phyloP scores from a whole-genome alignment of 441 rosid genomes.

The Pelargonium myrrhifolium region DNA sequence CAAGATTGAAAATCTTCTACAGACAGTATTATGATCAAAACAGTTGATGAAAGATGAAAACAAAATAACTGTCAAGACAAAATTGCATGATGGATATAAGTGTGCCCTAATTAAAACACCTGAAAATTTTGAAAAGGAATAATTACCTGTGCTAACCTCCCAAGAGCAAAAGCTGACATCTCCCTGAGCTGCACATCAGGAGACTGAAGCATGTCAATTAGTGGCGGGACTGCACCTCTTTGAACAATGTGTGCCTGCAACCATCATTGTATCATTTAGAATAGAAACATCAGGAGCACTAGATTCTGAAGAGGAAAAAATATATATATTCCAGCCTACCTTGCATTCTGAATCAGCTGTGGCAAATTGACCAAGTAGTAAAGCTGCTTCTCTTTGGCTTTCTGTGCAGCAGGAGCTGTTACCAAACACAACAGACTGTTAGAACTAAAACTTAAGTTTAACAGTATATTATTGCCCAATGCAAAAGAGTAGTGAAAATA shows the following conservation, averaged over 20 bases:
- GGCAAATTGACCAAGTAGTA: constrained; percentile 69
- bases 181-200: constrained; percentile 57
- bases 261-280: constrained; percentile 6
- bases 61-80: too few species aligned
- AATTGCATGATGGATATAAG: too few species aligned
- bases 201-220: constrained; percentile 55
- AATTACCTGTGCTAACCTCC: constrained; percentile 65
- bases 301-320: constrained; percentile 5
- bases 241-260: constrained; percentile 69
- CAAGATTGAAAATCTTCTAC: too few species aligned
- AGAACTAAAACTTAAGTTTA: not conserved
- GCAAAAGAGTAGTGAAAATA: not conserved
- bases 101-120: too few species aligned
- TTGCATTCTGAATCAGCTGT: constrained; percentile 69
- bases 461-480: not conserved
- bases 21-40: too few species aligned
- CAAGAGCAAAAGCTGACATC: constrained; percentile 72
- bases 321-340: constrained; percentile 25
- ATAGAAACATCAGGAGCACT: not conserved
- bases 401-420: constrained; percentile 55
- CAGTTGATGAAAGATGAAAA: too few species aligned
- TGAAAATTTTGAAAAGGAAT: not conserved
- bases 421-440: not conserved
- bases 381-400: constrained; percentile 67
- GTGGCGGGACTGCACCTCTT: constrained; percentile 58